A percentile compares a stretch with the other conserved stretches of the same genome.
Evolutionary conservation across 495 filamentous ascomycete species (phyloP).

Genomic region (Ascodesmis nigricans): DNA sequence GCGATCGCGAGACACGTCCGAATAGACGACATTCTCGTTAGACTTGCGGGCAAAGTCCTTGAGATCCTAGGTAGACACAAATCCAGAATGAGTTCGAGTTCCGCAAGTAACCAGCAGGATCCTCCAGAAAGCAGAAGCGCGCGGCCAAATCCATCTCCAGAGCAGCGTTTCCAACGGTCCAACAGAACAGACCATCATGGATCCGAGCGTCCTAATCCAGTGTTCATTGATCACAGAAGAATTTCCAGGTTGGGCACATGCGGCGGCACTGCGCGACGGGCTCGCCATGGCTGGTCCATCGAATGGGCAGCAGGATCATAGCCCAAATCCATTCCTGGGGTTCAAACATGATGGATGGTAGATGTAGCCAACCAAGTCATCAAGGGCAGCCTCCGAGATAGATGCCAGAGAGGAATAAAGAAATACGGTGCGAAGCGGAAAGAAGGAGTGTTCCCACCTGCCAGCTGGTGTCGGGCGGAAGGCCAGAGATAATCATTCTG

Average conservation of each 20-base stretch:
- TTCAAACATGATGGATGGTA: too few species aligned
- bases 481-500: slow-evolving; percentile 92
- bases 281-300: too few species aligned
- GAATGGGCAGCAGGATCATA: too few species aligned
- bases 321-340: too few species aligned
- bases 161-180: slow-evolving; percentile 8
- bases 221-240: too few species aligned
- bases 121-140: slow-evolving; percentile 22
- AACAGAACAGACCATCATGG: slow-evolving; percentile 16
- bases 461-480: slow-evolving; percentile 97
- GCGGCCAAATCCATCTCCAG: slow-evolving; percentile 13
- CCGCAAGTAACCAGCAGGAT: slow-evolving; percentile 15
- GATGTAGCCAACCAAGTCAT: too few species aligned
- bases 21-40: slow-evolving; percentile 93
- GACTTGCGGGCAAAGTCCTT: slow-evolving; percentile 98
- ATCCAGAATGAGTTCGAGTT: slow-evolving; percentile 36
- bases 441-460: slow-evolving; percentile 56
- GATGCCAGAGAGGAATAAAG: slow-evolving; percentile 16
- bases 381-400: too few species aligned
- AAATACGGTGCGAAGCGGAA: slow-evolving; percentile 21
- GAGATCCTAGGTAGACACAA: slow-evolving; percentile 56
- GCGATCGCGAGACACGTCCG: slow-evolving; percentile 80
- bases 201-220: too few species aligned
- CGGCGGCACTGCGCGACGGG: too few species aligned
- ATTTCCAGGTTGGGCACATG: too few species aligned